Percentiles rank a stretch among this genome's conserved stretches.
phyloP scores from a whole-genome alignment of 2,329 filamentous ascomycete species.

The Blumeria graminis region DNA sequence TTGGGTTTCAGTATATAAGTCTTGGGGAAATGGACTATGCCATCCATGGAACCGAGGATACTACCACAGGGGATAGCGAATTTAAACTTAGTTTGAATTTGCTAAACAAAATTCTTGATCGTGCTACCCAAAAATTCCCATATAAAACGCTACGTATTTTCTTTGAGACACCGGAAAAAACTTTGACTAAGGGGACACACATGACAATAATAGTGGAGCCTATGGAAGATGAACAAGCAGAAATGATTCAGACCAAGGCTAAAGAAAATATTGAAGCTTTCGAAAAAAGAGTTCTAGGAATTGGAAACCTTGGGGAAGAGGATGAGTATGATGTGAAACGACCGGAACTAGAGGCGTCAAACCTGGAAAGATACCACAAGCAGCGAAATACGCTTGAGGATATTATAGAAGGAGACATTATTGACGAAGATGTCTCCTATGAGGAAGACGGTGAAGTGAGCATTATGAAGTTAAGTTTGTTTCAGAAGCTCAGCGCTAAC shows the following conservation, averaged over 20 bases:
- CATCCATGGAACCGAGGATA: slow-evolving; percentile 54
- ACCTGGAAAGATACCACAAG: slow-evolving; percentile 12
- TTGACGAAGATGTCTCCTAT: slow-evolving; percentile 2
- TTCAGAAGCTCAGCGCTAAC: background rate
- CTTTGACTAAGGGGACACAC: slow-evolving; percentile 22
- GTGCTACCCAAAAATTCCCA: slow-evolving; percentile 52
- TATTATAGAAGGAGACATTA: slow-evolving; percentile 1
- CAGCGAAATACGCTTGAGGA: slow-evolving; percentile 1
- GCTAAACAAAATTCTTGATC: slow-evolving; percentile 56
- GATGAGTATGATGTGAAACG: slow-evolving; percentile 13
- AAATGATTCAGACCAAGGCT: slow-evolving; percentile 45
- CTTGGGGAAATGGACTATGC: slow-evolving; percentile 71
- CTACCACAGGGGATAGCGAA: slow-evolving; percentile 51
- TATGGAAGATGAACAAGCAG: slow-evolving; percentile 46
- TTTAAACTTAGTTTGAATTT: slow-evolving; percentile 62
- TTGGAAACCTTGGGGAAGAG: slow-evolving; percentile 16
- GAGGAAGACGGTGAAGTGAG: background rate
- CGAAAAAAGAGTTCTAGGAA: slow-evolving; percentile 35
- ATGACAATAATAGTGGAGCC: slow-evolving; percentile 88
- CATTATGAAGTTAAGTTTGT: background rate
- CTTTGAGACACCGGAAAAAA: slow-evolving; percentile 45
- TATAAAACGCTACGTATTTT: slow-evolving; percentile 53
- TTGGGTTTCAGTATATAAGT: slow-evolving; percentile 88
- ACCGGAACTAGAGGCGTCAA: slow-evolving; percentile 14
- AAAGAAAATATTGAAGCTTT: slow-evolving; percentile 42